Conservation (phyloP, 768 basidiomycete genomes). For the Mycena alexandri region DNA sequence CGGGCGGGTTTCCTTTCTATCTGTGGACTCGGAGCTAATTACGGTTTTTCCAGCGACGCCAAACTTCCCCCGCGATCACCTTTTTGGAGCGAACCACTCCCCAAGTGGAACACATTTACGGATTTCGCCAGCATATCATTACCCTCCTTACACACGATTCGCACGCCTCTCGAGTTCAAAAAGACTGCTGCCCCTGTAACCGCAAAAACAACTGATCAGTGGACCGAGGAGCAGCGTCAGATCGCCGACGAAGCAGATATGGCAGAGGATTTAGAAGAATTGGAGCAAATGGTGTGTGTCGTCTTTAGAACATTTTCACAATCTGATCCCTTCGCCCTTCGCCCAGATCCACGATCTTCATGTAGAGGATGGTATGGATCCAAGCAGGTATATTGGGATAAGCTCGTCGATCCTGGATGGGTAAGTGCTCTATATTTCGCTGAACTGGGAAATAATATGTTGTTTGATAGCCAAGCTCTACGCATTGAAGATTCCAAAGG, state of each 20-base stretch:
- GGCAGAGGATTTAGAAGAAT: background rate
- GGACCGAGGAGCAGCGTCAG: background rate
- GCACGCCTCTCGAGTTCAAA: background rate
- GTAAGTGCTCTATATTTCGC: background rate
- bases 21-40: background rate
- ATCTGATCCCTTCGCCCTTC: background rate
- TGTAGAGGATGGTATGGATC: too few species aligned
- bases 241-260: background rate
- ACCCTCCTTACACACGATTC: background rate
- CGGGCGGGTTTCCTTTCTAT: background rate
- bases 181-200: background rate
- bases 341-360: background rate
- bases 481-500: background rate
- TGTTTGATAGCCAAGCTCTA: background rate
- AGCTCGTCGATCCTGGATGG: background rate
- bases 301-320: background rate
- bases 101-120: background rate
- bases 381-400: background rate
- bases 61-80: background rate
- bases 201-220: background rate
- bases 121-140: background rate
- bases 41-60: background rate
- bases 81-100: background rate
- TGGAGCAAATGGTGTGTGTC: background rate
- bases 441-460: background rate